These are phyloP conservation scores for Ophioceras dolichostomum DNA, from an alignment of 2,329 filamentous ascomycete species.

Conservation along the genomic window DNA sequence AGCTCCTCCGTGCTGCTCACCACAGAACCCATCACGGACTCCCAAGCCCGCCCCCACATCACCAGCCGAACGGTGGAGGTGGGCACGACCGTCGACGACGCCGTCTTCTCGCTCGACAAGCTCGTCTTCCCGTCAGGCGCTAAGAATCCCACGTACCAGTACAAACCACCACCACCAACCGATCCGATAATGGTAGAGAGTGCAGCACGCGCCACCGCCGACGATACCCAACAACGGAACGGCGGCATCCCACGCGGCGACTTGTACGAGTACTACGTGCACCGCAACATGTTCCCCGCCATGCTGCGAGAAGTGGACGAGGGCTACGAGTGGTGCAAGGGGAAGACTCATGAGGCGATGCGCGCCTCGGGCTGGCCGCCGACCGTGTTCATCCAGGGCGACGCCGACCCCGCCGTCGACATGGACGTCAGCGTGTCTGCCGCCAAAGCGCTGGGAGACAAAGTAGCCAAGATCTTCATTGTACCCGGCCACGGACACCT, in stretches of 20 bases:
- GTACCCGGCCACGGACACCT: not conserved
- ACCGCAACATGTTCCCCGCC: not conserved
- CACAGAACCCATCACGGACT: slow-evolving; percentile 13
- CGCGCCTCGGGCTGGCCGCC: not conserved
- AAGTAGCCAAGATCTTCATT: not conserved
- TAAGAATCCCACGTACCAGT: no score
- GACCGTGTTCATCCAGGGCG: not conserved
- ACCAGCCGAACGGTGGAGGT: slow-evolving; percentile 10
- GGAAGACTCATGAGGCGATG: no score
- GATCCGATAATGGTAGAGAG: no score
- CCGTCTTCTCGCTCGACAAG: slow-evolving; percentile 14
- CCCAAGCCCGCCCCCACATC: slow-evolving; percentile 12
- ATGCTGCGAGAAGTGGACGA: not conserved
- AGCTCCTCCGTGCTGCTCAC: slow-evolving; percentile 18
- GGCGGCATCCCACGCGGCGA: not conserved
- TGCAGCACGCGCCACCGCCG: no score
- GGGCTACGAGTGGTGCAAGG: no score
- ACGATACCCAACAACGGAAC: not conserved
- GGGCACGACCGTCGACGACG: slow-evolving; percentile 11
- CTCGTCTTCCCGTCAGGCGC: slow-evolving; percentile 14
- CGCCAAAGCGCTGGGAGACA: not conserved
- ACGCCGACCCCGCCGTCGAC: not conserved
- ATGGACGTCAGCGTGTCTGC: not conserved
- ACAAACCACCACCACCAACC: no score
- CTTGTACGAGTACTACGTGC: not conserved